phyloP scores from a whole-genome alignment of 2,329 filamentous ascomycete genomes.

The Cladosporium sp. region DNA sequence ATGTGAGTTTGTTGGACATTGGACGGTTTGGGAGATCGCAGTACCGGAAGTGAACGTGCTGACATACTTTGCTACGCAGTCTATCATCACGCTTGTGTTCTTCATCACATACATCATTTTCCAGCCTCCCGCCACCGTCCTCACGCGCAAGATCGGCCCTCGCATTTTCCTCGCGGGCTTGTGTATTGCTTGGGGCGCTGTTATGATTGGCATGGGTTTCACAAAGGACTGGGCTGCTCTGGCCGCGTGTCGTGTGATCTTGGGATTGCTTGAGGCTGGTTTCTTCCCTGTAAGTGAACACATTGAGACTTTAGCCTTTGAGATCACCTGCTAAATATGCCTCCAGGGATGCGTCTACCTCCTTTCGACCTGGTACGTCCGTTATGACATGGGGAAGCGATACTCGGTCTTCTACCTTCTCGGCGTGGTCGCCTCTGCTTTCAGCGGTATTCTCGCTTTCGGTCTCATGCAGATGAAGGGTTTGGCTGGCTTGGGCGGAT shows the following conservation, averaged over 20 bases:
- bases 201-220: slow-evolving; percentile 68
- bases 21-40: neutral
- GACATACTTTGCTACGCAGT: slow-evolving; percentile 12
- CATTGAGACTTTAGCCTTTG: slow-evolving; percentile 38
- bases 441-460: slow-evolving; percentile 46
- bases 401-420: slow-evolving; percentile 52
- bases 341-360: slow-evolving; percentile 61
- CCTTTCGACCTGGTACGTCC: slow-evolving; percentile 59
- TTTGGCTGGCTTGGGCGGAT: slow-evolving; percentile 44
- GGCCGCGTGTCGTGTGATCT: slow-evolving; percentile 57
- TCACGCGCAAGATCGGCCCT: slow-evolving; percentile 65
- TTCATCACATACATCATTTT: slow-evolving; percentile 73
- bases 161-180: slow-evolving; percentile 37
- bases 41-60: neutral
- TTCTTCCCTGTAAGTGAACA: slow-evolving; percentile 55
- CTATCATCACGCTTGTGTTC: slow-evolving; percentile 65
- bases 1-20: neutral
- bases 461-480: slow-evolving; percentile 48
- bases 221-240: slow-evolving; percentile 54
- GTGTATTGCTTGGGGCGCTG: slow-evolving; percentile 58
- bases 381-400: slow-evolving; percentile 18
- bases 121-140: slow-evolving; percentile 69
- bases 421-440: slow-evolving; percentile 49
- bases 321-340: neutral
- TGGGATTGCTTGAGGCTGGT: slow-evolving; percentile 62